Conservation (phyloP, 1,139 yeast species). For the Scheffersomyces cryptocercus region DNA sequence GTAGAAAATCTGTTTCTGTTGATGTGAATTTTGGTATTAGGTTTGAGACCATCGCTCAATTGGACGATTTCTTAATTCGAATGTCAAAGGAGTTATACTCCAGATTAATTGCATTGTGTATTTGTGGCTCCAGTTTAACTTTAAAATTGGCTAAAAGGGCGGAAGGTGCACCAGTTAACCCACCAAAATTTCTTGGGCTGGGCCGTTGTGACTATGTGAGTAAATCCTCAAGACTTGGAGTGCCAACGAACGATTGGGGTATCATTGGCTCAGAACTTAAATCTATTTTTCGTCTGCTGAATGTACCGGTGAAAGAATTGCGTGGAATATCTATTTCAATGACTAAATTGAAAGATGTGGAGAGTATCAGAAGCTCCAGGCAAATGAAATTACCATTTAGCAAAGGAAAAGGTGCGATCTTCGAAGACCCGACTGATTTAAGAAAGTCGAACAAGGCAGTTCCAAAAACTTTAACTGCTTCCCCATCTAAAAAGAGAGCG, state of each 20-base stretch:
- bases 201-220: conserved; percentile 72
- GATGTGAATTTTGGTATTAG: conserved; percentile 93
- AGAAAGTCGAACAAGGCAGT: not conserved
- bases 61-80: conserved; percentile 60
- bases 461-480: not conserved
- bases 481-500: not conserved
- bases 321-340: conserved; percentile 79
- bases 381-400: conserved; percentile 48
- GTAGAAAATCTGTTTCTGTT: conserved; percentile 77
- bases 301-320: conserved; percentile 65
- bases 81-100: conserved; percentile 60
- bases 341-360: conserved; percentile 51
- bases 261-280: conserved; percentile 62
- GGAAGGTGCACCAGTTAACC: conserved; percentile 64
- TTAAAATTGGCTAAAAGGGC: conserved; percentile 68
- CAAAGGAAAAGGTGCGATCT: not conserved
- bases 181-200: conserved; percentile 82
- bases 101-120: conserved; percentile 49
- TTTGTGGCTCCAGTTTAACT: conserved; percentile 59
- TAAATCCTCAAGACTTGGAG: conserved; percentile 61
- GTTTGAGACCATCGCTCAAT: conserved; percentile 58
- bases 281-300: conserved; percentile 54
- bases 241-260: conserved; percentile 64
- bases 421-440: not conserved
- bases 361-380: conserved; percentile 23